Conservation (phyloP, 352 stramenopile species). For the Phytophthora megakarya region DNA sequence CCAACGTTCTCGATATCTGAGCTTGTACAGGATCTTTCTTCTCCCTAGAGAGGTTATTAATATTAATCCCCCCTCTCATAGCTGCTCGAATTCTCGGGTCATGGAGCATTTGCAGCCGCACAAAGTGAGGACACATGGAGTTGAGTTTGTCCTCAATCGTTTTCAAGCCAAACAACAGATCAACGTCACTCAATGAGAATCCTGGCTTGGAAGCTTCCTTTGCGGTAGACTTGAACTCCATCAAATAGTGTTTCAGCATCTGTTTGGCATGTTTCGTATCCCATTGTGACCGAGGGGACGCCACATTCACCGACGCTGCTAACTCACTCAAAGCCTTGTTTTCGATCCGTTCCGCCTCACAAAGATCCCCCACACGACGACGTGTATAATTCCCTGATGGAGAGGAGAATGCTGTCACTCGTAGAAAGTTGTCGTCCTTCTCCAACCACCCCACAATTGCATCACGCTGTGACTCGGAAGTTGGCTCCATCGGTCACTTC, state of each 20-base stretch:
- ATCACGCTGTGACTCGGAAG: slow-evolving; percentile 3
- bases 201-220: slow-evolving; percentile 1
- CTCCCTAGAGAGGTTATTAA: not conserved
- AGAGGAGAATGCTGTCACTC: slow-evolving; percentile 2
- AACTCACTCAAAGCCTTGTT: slow-evolving; percentile 7
- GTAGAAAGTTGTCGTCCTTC: slow-evolving; percentile 16
- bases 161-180: slow-evolving; percentile 8
- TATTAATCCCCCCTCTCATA: not conserved
- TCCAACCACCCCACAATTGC: slow-evolving; percentile 20
- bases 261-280: slow-evolving; percentile 6
- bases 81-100: slow-evolving; percentile 5
- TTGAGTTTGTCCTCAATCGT: slow-evolving; percentile 21
- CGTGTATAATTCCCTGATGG: not conserved
- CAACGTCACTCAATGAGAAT: slow-evolving; percentile 1
- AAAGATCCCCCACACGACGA: not conserved
- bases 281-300: slow-evolving; percentile 9
- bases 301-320: slow-evolving; percentile 7
- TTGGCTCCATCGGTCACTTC: not conserved
- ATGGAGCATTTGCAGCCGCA: slow-evolving; percentile 15
- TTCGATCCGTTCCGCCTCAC: slow-evolving; percentile 3
- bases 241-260: slow-evolving; percentile 14
- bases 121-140: slow-evolving; percentile 20
- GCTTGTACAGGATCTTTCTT: not conserved
- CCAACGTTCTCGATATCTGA: not conserved
- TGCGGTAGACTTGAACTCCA: slow-evolving; percentile 6